Base-by-base conservation (phyloP, 129 eudicot genomes). In the Flaveria linearis region DNA sequence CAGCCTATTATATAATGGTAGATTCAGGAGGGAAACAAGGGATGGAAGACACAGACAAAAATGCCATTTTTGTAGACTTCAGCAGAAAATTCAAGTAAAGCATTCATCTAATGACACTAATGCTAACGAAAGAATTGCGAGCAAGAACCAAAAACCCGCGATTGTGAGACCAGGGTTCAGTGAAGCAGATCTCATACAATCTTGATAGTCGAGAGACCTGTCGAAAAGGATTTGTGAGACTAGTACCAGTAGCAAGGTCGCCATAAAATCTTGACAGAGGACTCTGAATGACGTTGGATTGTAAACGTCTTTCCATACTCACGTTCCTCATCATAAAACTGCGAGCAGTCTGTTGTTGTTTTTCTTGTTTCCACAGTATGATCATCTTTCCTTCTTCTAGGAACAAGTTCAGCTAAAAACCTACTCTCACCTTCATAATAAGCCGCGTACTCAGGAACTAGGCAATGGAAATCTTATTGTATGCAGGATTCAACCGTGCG, bases 251-350 rank as follows among this genome's bases (percentile, higher is more conserved):
- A 39, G 16, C 69, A 42, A 43, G 78, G 70, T 2, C 11, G 22
- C 78, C 58, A 74, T 42, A 58, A 43, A 60, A 75, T 75, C 10
- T 46, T 62, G 49, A 75, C 49, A 49, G 22, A 64, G 20, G 72
- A 47, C 9, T 45, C 20, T 33, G 79, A 75, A 49, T 64, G 41
- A 64, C 42, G 9, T 46, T 64, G 36, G 51, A 75, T 75, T 23
- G 41, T 49, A 30, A 61, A 61, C 41, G 76, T 71, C 36, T 45
- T 23, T 71, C 72, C 12, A n/a, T 46, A 9, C 10, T n/a, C 39
- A 6, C 12, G 20, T 26, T 75, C 51, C 1, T 64, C 60, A 12
- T 63, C 63, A 13, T 28, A 75, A 64, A 62, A 63, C 8, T 47
- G 62, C 63, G 72, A 75, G 50, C 20, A 28, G 22, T 75, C 39